Evolutionary conservation across 345 rosid genomes (phyloP).

Genomic region (Hibiscus mutabilis): DNA sequence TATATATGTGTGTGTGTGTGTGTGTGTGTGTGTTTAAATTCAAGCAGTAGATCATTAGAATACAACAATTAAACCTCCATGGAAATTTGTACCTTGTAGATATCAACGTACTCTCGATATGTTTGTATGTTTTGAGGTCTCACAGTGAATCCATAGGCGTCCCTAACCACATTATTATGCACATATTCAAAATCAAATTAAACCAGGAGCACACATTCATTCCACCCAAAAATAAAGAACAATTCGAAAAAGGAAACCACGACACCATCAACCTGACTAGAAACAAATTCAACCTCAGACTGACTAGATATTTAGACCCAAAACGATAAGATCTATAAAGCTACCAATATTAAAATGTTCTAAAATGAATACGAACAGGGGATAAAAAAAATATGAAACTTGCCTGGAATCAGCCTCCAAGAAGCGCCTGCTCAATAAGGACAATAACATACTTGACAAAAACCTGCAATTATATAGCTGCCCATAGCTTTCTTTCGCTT

Average conservation of each 20-base stretch:
- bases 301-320: background rate
- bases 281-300: background rate
- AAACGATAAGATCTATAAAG: background rate
- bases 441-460: slow-evolving; percentile 85
- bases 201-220: background rate
- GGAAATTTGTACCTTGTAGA: slow-evolving; percentile 29
- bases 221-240: background rate
- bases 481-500: slow-evolving; percentile 66
- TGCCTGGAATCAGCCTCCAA: slow-evolving; percentile 97
- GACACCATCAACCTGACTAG: background rate
- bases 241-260: background rate
- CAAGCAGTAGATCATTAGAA: background rate
- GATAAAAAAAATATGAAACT: background rate
- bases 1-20: no score
- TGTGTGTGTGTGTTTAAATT: no score
- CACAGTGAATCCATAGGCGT: no score
- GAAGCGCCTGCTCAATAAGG: slow-evolving; percentile 94
- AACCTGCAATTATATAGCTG: slow-evolving; percentile 33
- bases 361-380: background rate
- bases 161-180: background rate
- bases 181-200: background rate
- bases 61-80: slow-evolving; percentile 1
- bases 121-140: no score
- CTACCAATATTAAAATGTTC: background rate
- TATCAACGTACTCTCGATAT: no score